These are phyloP conservation scores for Orbilia oligospora DNA, from an alignment of 2,329 filamentous ascomycete genomes.

Conservation along the genomic window DNA sequence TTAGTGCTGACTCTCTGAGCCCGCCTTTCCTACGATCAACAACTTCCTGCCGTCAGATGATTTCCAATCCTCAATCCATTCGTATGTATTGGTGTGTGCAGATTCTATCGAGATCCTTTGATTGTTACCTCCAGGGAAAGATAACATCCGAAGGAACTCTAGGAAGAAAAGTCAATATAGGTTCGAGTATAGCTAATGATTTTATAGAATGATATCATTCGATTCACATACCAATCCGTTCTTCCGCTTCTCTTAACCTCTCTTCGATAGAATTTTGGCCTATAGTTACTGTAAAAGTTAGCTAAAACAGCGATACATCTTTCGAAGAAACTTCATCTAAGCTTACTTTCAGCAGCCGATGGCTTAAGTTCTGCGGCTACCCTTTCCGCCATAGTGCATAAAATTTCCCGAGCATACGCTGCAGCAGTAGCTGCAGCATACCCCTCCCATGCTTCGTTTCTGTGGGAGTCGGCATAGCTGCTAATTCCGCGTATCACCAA, in stretches of 20 bases:
- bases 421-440: constrained; percentile 33
- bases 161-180: not conserved
- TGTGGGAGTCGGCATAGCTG: constrained; percentile 24
- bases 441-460: constrained; percentile 9
- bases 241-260: not conserved
- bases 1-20: constrained; percentile 57
- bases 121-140: not conserved
- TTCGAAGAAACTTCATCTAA: not conserved
- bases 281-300: not conserved
- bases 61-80: constrained; percentile 2
- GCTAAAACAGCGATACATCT: not conserved
- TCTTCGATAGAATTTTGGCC: not conserved
- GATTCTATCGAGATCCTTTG: not conserved
- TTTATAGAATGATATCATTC: not conserved
- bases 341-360: not conserved
- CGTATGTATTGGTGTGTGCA: not conserved
- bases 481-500: constrained; percentile 29
- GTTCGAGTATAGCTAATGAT: not conserved
- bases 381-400: constrained; percentile 19
- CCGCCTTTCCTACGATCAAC: constrained; percentile 55
- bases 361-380: not conserved
- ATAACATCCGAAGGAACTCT: not conserved
- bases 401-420: constrained; percentile 15
- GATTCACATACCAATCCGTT: not conserved
- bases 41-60: not conserved